A percentile compares a stretch with the other conserved stretches of the same genome.
Conservation (phyloP, 306 rosid species). For the Citrullus mucosospermus region DNA sequence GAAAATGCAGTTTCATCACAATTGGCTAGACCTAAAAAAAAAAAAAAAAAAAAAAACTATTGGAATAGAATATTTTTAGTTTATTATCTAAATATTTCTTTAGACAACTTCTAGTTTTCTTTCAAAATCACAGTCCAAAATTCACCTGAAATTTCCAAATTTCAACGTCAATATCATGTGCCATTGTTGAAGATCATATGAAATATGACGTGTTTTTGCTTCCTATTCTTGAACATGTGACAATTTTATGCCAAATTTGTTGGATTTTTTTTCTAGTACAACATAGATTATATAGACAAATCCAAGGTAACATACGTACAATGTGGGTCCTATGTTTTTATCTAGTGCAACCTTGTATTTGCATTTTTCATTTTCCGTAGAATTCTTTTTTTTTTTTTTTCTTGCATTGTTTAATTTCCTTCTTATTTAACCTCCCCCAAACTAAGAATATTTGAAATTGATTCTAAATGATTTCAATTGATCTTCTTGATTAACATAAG, state of each 20-base stretch:
- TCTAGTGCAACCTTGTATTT: not conserved
- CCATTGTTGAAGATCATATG: not conserved
- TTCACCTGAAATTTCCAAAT: not conserved
- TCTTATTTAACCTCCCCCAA: not conserved
- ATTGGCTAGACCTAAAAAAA: not conserved
- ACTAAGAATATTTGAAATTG: too few relatives aligned
- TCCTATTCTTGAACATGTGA: conserved; percentile 1
- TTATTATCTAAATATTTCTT: not conserved
- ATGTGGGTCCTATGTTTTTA: not conserved
- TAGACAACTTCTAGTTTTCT: not conserved
- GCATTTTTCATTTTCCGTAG: not conserved
- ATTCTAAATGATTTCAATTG: too few relatives aligned
- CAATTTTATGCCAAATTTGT: not conserved
- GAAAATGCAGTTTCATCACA: not conserved
- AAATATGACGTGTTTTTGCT: not conserved
- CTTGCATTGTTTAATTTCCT: not conserved
- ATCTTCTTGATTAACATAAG: too few relatives aligned
- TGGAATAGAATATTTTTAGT: not conserved
- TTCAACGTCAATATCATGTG: not conserved
- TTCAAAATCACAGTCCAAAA: not conserved
- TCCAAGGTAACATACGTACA: not conserved
- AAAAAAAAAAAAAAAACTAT: not conserved
- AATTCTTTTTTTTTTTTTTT: not conserved
- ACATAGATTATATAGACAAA: not conserved
- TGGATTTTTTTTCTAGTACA: not conserved